Evolutionary conservation across 2,329 filamentous ascomycete species (phyloP).

Genomic region (Colletotrichum acutatum): DNA sequence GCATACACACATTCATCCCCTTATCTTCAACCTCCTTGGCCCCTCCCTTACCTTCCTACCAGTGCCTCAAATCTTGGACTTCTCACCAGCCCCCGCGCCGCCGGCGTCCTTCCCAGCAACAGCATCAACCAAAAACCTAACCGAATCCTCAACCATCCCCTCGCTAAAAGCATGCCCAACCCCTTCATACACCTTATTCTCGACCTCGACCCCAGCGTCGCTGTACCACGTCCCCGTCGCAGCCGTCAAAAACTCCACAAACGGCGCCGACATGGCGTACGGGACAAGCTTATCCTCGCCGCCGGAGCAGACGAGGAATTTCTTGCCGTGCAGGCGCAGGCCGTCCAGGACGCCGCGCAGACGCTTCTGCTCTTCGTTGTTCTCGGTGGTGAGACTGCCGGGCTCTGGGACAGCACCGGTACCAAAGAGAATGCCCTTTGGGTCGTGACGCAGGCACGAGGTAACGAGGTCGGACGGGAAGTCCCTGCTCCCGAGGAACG

Average conservation of each 20-base stretch:
- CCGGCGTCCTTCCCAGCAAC: slow-evolving; percentile 47
- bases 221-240: slow-evolving; percentile 64
- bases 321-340: slow-evolving; percentile 67
- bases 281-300: slow-evolving; percentile 79
- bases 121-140: slow-evolving; percentile 68
- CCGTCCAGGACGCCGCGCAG: slow-evolving; percentile 58
- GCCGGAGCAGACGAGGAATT: slow-evolving; percentile 72
- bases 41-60: background rate
- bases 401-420: slow-evolving; percentile 47
- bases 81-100: slow-evolving; percentile 33
- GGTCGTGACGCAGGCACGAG: slow-evolving; percentile 75
- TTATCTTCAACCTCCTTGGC: background rate
- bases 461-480: slow-evolving; percentile 78
- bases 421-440: slow-evolving; percentile 78
- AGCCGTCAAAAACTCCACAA: slow-evolving; percentile 70
- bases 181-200: slow-evolving; percentile 75
- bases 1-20: too few relatives aligned
- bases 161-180: slow-evolving; percentile 76
- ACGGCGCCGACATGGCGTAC: slow-evolving; percentile 68
- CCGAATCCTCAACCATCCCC: slow-evolving; percentile 74
- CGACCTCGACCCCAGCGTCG: slow-evolving; percentile 65
- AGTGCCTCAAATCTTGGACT: slow-evolving; percentile 44
- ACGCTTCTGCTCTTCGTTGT: slow-evolving; percentile 52
- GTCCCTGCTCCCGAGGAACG: slow-evolving; percentile 80
- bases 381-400: slow-evolving; percentile 39